Percentiles rank a stretch among this genome's conserved stretches.
Evolutionary conservation across 176 grass and related monocot species (phyloP).

Genomic region (Oryza rufipogon): DNA sequence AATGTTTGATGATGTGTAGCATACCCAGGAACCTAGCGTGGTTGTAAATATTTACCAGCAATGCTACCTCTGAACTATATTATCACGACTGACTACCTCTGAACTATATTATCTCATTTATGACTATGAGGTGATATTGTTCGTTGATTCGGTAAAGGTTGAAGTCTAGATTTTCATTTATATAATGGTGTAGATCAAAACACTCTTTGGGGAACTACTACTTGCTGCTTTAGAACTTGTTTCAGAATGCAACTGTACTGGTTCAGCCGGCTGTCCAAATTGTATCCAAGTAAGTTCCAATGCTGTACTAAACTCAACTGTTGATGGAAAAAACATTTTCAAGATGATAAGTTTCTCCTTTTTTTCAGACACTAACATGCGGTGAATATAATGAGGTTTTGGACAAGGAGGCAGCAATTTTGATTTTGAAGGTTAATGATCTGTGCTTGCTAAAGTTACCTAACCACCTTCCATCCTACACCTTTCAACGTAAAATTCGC

Average conservation of each 20-base stretch:
- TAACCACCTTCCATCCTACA: not conserved
- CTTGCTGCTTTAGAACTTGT: slow-evolving; percentile 69
- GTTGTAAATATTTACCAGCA: not conserved
- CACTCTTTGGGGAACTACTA: slow-evolving; percentile 74
- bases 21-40: not conserved
- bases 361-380: slow-evolving; percentile 67
- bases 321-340: not conserved
- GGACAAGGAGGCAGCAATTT: slow-evolving; percentile 71
- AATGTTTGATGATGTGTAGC: slow-evolving; percentile 20
- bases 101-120: not conserved
- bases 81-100: not conserved
- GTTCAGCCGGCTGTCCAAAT: slow-evolving; percentile 70
- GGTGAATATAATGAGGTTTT: slow-evolving; percentile 87
- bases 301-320: not conserved
- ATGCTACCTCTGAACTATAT: not conserved
- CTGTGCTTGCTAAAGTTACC: not conserved
- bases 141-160: slow-evolving; percentile 8
- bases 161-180: not conserved
- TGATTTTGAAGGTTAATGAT: slow-evolving; percentile 66
- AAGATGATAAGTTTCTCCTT: not conserved
- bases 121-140: not conserved
- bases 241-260: slow-evolving; percentile 62
- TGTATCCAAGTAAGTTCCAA: slow-evolving; percentile 64
- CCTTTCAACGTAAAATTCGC: not conserved
- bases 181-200: slow-evolving; percentile 52